Conservation (phyloP, 176 grass and related monocot species). For the Musa acuminata region DNA sequence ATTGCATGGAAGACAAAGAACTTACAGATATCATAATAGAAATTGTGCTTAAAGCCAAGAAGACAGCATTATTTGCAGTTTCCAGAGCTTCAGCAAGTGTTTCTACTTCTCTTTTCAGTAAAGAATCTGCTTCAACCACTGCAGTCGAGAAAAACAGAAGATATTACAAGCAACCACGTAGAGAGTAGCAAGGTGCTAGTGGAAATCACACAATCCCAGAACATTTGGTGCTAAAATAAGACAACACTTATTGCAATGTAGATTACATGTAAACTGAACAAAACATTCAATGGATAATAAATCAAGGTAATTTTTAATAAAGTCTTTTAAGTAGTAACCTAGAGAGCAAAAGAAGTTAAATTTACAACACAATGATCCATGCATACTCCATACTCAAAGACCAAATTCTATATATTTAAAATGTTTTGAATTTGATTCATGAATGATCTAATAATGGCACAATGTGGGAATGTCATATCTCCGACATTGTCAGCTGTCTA, state of each 20-base stretch:
- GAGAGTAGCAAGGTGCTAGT: not conserved
- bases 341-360: not conserved
- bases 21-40: constrained; percentile 82
- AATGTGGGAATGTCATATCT: too few relatives aligned
- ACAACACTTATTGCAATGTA: not conserved
- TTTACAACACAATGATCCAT: not conserved
- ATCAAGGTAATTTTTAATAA: not conserved
- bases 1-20: constrained; percentile 12
- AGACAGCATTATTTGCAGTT: constrained; percentile 85
- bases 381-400: not conserved
- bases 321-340: not conserved
- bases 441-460: too few relatives aligned
- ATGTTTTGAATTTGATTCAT: not conserved
- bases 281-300: not conserved
- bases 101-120: constrained; percentile 82
- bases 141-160: constrained; percentile 15
- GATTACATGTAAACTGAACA: not conserved
- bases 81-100: constrained; percentile 94
- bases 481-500: too few relatives aligned
- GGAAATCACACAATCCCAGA: not conserved
- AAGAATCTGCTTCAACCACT: constrained; percentile 85
- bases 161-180: not conserved
- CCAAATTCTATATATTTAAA: not conserved
- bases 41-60: constrained; percentile 72
- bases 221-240: not conserved